Evolutionary conservation across 768 basidiomycete genomes (phyloP), one percentile per base, ranked within the genome.

Genomic region (Sporobolomyces roseus): DNA sequence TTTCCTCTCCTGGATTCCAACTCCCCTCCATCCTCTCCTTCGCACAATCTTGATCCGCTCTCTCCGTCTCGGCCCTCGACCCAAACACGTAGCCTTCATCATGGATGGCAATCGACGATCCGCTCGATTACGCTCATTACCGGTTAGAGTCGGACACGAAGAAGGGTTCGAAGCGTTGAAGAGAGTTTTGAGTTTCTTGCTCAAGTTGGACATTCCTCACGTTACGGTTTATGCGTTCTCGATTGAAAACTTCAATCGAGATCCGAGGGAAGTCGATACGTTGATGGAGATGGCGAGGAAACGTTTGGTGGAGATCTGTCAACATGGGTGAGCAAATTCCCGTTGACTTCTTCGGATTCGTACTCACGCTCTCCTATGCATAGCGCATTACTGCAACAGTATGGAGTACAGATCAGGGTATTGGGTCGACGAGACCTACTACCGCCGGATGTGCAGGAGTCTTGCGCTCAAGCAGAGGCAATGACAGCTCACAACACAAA

Each of bases 91-190:
- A 33, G 93, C 89, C 3, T 93, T 99, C 77, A 87, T 94, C 32
- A 93, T 99, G 92, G 96, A 99, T 76, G 96, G 96, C 5, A 97
- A 98, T 78, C 82, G 96, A 61, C 83, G 96, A 16, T 94, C 90
- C 76, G 93, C 96, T 2, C 82, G 78, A 2, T 69, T 59, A 17
- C 25, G 67, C 19, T 25, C 43, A 29, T 38, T 72, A 23, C 66
- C 64, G 38, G 66, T 69, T 16, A 54, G 64, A 17, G 75, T 68
- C 53, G 94, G 96, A 4, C 94, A 99, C 78, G 80, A 82, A 8
- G 87, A 88, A 51, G 96, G 96, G 0, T 98, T 91, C 77, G 78
- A 84, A 51, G 87, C 90, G 6, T 79, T 98, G 63, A 82, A 87
- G 73, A 80, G 86, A 80, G 96, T 96, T 75, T 71, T 88, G 73